Evolutionary conservation across 768 basidiomycete genomes (phyloP), one percentile per base, ranked within the genome.

Genomic region (Kwoniella botswanensis): DNA sequence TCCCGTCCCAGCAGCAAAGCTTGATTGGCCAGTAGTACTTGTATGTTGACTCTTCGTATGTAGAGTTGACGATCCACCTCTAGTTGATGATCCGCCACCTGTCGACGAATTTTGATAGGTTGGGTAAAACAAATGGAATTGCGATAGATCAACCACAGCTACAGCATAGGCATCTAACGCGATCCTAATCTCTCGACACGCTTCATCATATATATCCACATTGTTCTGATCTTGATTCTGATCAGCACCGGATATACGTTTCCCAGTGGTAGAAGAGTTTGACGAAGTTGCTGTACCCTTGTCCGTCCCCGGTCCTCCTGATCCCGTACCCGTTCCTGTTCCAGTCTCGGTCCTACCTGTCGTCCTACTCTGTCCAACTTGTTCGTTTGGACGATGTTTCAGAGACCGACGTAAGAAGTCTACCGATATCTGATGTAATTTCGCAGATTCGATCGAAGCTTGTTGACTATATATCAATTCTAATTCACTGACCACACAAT

Each of bases 101-200:
- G 65, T 68, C 2, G 75, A 72, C 1, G 79, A 76, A 65, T 66
- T 72, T 42, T 78, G 76, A 46, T 73, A 80, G 3, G 76, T 73
- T 1, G 82, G 82, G 54, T 79, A 83, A 60, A 83, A 83, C 5
- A 83, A 66, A 62, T 83, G 82, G 60, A 81, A 83, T 59, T 79
- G 77, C 5, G 76, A 71, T 1, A 81, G 65, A 62, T 83, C 82
- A 35, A 83, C 76, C 18, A 81, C 75, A 9, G 78, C 74, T 9
- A 81, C 80, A 10, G 82, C 80, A 54, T 79, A 74, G 0, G 82
- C 79, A 54, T 76, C 73, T 0, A 83, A 67, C 0, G 80, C 80
- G 9, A 66, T 26, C 5, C 82, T 67, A 7, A 83, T 79, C 46
- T 80, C 78, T 13, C 71, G 52, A 68, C 80, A 81, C 1, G 82